A percentile compares a stretch with the other conserved stretches of the same genome.
These are phyloP conservation scores for Elsinoe perseae DNA, from an alignment of 2,329 filamentous ascomycete genomes.

Conservation along the genomic window DNA sequence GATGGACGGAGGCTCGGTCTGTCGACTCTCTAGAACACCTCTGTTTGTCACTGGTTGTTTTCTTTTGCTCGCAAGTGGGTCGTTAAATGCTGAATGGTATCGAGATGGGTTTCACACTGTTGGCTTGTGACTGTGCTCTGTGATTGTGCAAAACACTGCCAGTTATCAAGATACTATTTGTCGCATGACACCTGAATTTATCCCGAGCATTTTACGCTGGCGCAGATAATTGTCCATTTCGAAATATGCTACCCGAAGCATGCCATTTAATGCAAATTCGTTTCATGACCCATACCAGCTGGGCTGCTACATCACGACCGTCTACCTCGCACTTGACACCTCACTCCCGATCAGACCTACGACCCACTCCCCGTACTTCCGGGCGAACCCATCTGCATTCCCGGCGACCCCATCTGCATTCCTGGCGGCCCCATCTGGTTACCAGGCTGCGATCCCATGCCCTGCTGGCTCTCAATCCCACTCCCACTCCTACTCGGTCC, in stretches of 20 bases:
- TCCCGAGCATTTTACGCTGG: no score
- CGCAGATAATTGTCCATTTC: no score
- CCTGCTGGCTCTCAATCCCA: constrained; percentile 1
- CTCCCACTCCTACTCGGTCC: constrained; percentile 15
- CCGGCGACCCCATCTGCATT: constrained; percentile 8
- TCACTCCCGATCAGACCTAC: not conserved
- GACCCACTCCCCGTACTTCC: not conserved
- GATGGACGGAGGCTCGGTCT: constrained; percentile 2
- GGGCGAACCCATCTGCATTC: constrained; percentile 7
- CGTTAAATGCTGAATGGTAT: constrained; percentile 2
- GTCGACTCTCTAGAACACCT: constrained; percentile 7
- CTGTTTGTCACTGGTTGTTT: constrained; percentile 3
- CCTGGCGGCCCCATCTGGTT: constrained; percentile 2
- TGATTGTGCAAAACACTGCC: not conserved
- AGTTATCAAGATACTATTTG: not conserved
- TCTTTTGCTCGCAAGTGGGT: constrained; percentile 2
- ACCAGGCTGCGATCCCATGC: no score
- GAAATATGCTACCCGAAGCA: not conserved
- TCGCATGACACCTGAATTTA: not conserved
- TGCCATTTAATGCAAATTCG: not conserved
- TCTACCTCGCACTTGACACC: not conserved
- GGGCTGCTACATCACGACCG: not conserved
- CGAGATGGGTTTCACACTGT: not conserved
- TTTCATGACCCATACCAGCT: constrained; percentile 2
- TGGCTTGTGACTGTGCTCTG: not conserved